Evolutionary conservation across 2,329 filamentous ascomycete species (phyloP).

Genomic region (Talaromyces sp.): DNA sequence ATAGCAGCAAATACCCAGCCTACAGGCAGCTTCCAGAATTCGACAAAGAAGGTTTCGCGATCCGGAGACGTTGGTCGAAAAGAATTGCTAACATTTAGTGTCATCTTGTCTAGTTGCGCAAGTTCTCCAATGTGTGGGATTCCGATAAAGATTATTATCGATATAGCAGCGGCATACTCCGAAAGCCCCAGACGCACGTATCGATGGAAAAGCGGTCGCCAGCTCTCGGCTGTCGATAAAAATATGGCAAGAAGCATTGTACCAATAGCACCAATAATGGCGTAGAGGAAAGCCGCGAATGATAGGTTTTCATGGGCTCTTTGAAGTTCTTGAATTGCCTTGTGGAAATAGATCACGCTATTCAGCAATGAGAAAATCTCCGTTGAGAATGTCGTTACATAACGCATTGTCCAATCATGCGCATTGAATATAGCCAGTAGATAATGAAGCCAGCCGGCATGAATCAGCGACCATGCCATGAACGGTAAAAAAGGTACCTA

Average conservation of each 20-base stretch:
- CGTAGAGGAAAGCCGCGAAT: conserved; percentile 60
- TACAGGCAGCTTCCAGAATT: conserved; percentile 58
- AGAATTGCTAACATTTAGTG: conserved; percentile 50
- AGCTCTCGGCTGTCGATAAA: conserved; percentile 57
- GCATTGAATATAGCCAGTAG: conserved; percentile 62
- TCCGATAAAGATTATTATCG: conserved; percentile 61
- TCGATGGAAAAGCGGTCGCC: conserved; percentile 57
- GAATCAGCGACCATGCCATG: conserved; percentile 64
- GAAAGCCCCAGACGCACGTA: conserved; percentile 57
- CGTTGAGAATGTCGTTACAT: conserved; percentile 62
- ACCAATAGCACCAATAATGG: conserved; percentile 58
- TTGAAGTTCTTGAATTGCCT: conserved; percentile 60
- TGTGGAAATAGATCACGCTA: conserved; percentile 65
- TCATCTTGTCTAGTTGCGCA: conserved; percentile 53
- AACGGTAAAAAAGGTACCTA: conserved; percentile 59
- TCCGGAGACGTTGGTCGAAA: conserved; percentile 55
- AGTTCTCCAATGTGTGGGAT: conserved; percentile 60
- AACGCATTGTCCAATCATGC: conserved; percentile 66
- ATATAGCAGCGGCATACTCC: conserved; percentile 63
- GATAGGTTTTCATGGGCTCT: conserved; percentile 53
- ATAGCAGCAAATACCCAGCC: conserved; percentile 58
- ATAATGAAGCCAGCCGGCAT: conserved; percentile 61
- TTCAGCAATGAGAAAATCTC: conserved; percentile 64
- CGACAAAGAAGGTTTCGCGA: conserved; percentile 54
- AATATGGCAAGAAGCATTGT: conserved; percentile 60